phyloP scores from a whole-genome alignment of 1,284 basidiomycete genomes.

The Sphagnurus paluster region DNA sequence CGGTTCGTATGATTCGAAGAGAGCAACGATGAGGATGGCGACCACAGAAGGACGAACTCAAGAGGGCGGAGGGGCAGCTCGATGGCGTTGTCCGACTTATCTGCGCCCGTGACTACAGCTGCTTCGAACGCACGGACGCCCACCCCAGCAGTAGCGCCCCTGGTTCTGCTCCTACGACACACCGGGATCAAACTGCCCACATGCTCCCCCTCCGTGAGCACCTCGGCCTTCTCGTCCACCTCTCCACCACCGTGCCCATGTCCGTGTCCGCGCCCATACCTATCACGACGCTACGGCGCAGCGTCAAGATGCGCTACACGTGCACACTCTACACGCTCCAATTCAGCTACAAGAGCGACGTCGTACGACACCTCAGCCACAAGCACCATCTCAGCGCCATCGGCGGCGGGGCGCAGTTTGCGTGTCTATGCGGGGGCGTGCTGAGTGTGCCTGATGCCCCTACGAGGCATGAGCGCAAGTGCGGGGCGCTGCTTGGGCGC shows the following conservation, averaged over 20 bases:
- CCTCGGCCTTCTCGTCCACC: too few species aligned
- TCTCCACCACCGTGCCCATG: neutral
- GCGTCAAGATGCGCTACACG: constrained; percentile 13
- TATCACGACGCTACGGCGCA: constrained; percentile 13
- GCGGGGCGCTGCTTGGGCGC: constrained; percentile 12
- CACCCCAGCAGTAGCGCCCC: neutral
- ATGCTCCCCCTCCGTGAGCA: too few species aligned
- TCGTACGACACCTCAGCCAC: constrained; percentile 13
- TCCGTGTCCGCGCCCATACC: neutral
- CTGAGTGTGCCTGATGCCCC: constrained; percentile 9
- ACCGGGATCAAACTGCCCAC: too few species aligned
- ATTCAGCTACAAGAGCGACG: constrained; percentile 14
- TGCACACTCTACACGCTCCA: constrained; percentile 14
- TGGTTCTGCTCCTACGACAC: too few species aligned
- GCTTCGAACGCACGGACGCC: too few species aligned
- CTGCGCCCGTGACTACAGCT: neutral
- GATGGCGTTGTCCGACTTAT: neutral
- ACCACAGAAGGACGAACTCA: neutral
- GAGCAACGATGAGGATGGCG: too few species aligned
- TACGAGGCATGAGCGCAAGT: constrained; percentile 14
- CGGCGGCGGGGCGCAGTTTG: constrained; percentile 8
- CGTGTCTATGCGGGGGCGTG: constrained; percentile 14
- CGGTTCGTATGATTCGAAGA: too few species aligned
- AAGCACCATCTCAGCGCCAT: constrained; percentile 12
- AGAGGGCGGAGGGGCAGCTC: neutral